These are phyloP conservation scores for Coriaria nepalensis DNA, from an alignment of 306 rosid genomes.

Conservation along the genomic window DNA sequence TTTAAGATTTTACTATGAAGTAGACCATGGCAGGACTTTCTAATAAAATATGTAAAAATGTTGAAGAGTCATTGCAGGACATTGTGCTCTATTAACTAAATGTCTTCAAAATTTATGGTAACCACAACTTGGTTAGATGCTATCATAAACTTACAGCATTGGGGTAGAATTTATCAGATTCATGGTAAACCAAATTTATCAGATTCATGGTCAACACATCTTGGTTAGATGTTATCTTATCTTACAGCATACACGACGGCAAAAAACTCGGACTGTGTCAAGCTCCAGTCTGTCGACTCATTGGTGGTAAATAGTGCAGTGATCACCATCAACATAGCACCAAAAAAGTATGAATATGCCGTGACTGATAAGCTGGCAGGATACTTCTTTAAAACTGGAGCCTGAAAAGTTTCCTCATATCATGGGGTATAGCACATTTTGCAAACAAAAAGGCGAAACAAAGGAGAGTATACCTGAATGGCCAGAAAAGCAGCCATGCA, in stretches of 20 bases:
- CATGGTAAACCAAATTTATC: not conserved
- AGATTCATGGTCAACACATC: not conserved
- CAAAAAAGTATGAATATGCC: constrained; percentile 69
- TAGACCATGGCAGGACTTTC: not conserved
- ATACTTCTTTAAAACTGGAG: constrained; percentile 62
- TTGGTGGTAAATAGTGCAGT: constrained; percentile 44
- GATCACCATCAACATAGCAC: constrained; percentile 52
- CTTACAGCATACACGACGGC: constrained; percentile 86
- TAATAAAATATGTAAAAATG: not conserved
- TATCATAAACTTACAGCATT: constrained; percentile 5
- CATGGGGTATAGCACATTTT: not conserved
- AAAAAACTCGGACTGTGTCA: constrained; percentile 54
- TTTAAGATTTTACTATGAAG: not conserved
- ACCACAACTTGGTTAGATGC: not conserved
- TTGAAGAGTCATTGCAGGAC: not conserved
- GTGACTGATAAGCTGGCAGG: constrained; percentile 75
- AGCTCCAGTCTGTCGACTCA: constrained; percentile 57
- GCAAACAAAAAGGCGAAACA: not conserved
- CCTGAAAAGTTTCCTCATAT: constrained; percentile 42
- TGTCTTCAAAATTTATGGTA: not conserved
- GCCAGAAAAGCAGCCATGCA: constrained; percentile 91
- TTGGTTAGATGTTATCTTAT: not conserved
- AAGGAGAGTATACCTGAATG: constrained; percentile 46
- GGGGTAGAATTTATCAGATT: not conserved
- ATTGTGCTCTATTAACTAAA: too few species aligned